Conservation (phyloP, 2,329 filamentous ascomycete genomes). For the Aspergillus quadrilineatus region DNA sequence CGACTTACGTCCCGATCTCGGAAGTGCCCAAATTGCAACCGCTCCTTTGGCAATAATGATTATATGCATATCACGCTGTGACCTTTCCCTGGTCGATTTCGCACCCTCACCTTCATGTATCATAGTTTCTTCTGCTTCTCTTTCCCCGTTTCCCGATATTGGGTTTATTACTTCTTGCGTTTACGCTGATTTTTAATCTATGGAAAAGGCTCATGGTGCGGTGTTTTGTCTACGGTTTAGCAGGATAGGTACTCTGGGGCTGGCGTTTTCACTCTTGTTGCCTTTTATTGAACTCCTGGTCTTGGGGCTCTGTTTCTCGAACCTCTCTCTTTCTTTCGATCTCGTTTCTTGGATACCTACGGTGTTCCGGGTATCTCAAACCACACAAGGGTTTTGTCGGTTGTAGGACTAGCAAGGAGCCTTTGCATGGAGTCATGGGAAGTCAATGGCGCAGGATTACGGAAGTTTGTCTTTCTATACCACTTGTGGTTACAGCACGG, state of each 20-base stretch:
- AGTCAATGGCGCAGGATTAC: slow-evolving; percentile 25
- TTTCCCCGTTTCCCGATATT: slow-evolving; percentile 12
- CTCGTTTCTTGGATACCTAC: slow-evolving; percentile 33
- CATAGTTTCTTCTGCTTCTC: slow-evolving; percentile 30
- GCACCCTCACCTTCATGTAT: slow-evolving; percentile 29
- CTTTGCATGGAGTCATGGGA: slow-evolving; percentile 22
- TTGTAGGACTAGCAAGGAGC: slow-evolving; percentile 36
- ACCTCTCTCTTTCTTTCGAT: slow-evolving; percentile 13
- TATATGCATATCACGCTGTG: slow-evolving; percentile 65
- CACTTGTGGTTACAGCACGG: slow-evolving; percentile 1
- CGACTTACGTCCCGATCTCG: slow-evolving; percentile 84
- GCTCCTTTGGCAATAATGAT: slow-evolving; percentile 87
- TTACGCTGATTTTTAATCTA: slow-evolving; percentile 16
- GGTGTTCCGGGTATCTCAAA: slow-evolving; percentile 26
- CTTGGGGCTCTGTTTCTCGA: slow-evolving; percentile 18
- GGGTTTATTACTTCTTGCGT: slow-evolving; percentile 19
- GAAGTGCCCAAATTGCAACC: slow-evolving; percentile 93
- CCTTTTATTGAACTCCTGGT: slow-evolving; percentile 24
- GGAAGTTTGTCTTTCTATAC: slow-evolving; percentile 19
- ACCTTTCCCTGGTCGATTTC: slow-evolving; percentile 21
- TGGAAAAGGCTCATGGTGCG: slow-evolving; percentile 36
- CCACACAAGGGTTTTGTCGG: slow-evolving; percentile 21
- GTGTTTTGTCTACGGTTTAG: slow-evolving; percentile 37
- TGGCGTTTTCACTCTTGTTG: slow-evolving; percentile 32
- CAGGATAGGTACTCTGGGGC: slow-evolving; percentile 30